Conservation (phyloP, 192 early-diverging fungal species). For the Dimargaris xerosporica region DNA sequence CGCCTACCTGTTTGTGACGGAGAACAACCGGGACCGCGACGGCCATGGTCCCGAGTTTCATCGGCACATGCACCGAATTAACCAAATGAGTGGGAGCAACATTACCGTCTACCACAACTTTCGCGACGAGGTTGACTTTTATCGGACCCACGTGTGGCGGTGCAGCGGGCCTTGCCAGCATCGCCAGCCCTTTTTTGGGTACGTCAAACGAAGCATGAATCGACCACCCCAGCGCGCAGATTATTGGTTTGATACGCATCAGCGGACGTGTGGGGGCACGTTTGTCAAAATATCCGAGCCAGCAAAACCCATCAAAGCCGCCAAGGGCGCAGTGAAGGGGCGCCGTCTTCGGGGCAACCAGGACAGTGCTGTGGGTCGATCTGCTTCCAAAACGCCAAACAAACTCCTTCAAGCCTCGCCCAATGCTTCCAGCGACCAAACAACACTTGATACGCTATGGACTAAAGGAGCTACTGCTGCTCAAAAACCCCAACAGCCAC, state of each 20-base stretch:
- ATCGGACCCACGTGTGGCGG: constrained; percentile 50
- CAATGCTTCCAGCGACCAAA: no score
- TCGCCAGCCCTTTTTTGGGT: constrained; percentile 39
- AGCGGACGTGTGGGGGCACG: constrained; percentile 42
- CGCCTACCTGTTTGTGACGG: constrained; percentile 45
- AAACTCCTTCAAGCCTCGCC: background rate
- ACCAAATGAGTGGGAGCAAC: constrained; percentile 26
- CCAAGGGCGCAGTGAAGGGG: background rate
- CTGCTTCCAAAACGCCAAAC: background rate
- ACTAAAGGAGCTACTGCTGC: background rate
- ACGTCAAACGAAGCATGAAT: constrained; percentile 45
- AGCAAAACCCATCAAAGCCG: background rate
- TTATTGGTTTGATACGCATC: constrained; percentile 42
- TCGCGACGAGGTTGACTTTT: constrained; percentile 45
- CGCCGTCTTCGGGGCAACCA: background rate
- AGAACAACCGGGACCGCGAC: constrained; percentile 33
- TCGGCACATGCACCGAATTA: constrained; percentile 34
- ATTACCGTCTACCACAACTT: constrained; percentile 57
- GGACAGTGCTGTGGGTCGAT: background rate
- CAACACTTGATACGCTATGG: background rate
- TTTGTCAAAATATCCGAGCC: constrained; percentile 38
- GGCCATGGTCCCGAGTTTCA: constrained; percentile 48
- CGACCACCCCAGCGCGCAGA: constrained; percentile 52
- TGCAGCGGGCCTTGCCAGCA: constrained; percentile 39
- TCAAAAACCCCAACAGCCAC: background rate